These are phyloP conservation scores for Macrolepiota dolichaula DNA, from an alignment of 768 basidiomycete species.

Conservation along the genomic window DNA sequence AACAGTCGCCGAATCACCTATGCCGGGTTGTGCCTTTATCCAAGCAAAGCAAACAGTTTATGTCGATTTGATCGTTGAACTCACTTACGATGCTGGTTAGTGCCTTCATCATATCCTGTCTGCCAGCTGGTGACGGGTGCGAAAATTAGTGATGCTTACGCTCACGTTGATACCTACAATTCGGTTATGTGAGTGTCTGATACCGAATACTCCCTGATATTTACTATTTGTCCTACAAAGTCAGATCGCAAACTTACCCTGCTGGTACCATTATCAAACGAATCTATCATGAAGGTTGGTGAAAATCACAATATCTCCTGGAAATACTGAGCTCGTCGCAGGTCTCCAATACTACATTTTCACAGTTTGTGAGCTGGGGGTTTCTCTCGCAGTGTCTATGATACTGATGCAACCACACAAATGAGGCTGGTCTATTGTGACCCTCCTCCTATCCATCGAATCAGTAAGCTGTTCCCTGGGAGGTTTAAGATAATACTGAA, in stretches of 20 bases:
- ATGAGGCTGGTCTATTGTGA: background rate
- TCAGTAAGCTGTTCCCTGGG: background rate
- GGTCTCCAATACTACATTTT: background rate
- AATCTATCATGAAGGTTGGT: background rate
- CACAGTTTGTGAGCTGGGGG: background rate
- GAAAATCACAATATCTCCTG: fast-evolving
- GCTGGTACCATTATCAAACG: background rate
- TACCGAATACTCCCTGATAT: background rate
- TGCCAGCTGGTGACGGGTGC: background rate
- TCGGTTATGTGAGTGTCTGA: background rate
- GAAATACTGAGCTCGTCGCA: background rate
- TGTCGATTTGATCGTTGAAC: background rate
- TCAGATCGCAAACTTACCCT: background rate
- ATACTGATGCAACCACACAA: background rate
- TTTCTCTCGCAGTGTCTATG: background rate
- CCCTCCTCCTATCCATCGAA: background rate
- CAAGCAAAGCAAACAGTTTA: background rate
- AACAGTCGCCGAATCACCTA: background rate
- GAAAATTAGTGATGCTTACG: background rate
- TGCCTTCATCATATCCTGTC: background rate
- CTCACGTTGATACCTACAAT: background rate
- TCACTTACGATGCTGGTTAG: background rate
- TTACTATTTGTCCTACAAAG: background rate
- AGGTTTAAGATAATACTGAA: background rate
- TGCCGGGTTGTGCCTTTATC: background rate